Evolutionary conservation across 78 protist genomes (phyloP).

Genomic region (Dictyostelium capitatum): DNA sequence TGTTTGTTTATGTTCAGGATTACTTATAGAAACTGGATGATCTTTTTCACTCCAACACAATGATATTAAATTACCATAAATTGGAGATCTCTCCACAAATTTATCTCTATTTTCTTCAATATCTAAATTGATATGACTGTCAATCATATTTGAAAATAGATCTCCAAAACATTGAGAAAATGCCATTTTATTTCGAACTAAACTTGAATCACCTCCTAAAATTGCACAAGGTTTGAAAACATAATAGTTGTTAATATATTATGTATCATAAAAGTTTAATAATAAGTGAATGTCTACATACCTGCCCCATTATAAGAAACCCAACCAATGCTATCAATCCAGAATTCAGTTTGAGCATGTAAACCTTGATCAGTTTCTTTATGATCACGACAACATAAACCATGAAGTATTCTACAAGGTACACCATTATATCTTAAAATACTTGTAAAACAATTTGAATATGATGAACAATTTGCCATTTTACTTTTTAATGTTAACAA

Average conservation of each 20-base stretch:
- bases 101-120: neutral
- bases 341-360: slow-evolving; percentile 35
- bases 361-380: neutral
- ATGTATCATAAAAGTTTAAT: too few species aligned
- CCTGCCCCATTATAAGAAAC: slow-evolving; percentile 14
- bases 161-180: neutral
- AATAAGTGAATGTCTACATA: too few species aligned
- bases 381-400: neutral
- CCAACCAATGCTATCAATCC: slow-evolving; percentile 1
- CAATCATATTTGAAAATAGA: neutral
- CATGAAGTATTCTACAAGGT: slow-evolving; percentile 2
- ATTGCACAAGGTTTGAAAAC: too few species aligned
- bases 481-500: neutral
- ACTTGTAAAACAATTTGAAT: neutral
- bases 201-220: neutral
- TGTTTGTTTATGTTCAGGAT: too few species aligned
- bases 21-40: too few species aligned
- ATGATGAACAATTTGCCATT: slow-evolving; percentile 3
- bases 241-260: too few species aligned
- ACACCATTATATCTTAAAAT: slow-evolving; percentile 2
- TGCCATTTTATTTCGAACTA: neutral
- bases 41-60: too few species aligned
- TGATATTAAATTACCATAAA: neutral
- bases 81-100: neutral
- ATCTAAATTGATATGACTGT: neutral